These are phyloP conservation scores for Coniochaeta prunicola DNA, from an alignment of 2,329 filamentous ascomycete species.

Conservation along the genomic window DNA sequence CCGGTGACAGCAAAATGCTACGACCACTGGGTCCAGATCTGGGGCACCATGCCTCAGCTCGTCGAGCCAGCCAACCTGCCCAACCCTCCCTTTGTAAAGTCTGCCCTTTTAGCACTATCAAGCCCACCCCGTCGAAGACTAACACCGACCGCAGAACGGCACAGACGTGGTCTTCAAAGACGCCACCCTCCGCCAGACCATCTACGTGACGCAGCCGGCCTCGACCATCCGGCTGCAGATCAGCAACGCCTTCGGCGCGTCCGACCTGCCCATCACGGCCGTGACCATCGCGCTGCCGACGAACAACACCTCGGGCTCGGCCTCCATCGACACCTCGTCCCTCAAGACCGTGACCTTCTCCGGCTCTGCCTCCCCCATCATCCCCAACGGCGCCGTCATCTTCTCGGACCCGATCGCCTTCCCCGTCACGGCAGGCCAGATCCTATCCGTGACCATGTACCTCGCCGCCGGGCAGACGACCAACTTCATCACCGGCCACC, in stretches of 20 bases:
- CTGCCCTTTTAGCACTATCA: not conserved
- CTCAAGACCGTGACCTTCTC: conserved; percentile 48
- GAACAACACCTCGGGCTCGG: conserved; percentile 42
- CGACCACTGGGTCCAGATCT: conserved; percentile 52
- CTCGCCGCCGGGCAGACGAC: conserved; percentile 46
- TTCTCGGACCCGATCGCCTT: conserved; percentile 53
- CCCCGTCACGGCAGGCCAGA: conserved; percentile 35
- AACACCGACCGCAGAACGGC: conserved; percentile 34
- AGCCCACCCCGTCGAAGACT: conserved; percentile 3
- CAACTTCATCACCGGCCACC: conserved; percentile 51
- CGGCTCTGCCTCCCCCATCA: conserved; percentile 37
- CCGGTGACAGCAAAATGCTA: conserved; percentile 9
- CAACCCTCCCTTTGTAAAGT: conserved; percentile 43
- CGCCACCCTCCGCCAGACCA: conserved; percentile 54
- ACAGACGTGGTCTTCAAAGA: conserved; percentile 46
- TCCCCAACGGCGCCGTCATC: conserved; percentile 47
- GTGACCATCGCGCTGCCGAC: conserved; percentile 47
- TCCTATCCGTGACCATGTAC: conserved; percentile 51
- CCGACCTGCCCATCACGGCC: conserved; percentile 48
- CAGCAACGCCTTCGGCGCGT: conserved; percentile 54
- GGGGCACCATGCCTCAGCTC: conserved; percentile 56
- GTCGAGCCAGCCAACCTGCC: conserved; percentile 53
- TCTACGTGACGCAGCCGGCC: conserved; percentile 46
- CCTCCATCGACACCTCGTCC: conserved; percentile 37
- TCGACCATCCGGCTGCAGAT: conserved; percentile 50